Base-by-base conservation (phyloP, 306 rosid species). In the Fragaria vesca region DNA sequence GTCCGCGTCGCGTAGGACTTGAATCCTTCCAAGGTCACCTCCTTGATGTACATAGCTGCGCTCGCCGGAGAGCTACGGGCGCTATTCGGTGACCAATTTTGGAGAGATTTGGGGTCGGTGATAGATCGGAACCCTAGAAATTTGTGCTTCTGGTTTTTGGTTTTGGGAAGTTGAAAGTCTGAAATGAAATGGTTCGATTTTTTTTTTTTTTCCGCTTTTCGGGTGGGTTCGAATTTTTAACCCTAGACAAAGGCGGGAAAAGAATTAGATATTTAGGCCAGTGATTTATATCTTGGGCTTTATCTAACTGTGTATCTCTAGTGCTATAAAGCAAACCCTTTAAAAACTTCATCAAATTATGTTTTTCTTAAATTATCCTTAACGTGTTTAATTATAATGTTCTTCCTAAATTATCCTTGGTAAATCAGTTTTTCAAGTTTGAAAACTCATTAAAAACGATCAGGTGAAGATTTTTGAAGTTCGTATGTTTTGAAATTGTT, bases 1-100 rank as follows among this genome's bases (percentile, higher is more conserved):
- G 98, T 95, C 84, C 97, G 85, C 20, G 93, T 95, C 57, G 97
- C 98, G 77, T 92, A 95, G 8, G 98, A 95, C 82, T 95, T 95
- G 90, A 95, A 95, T n/a, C 98, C 98, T 78, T 95, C 98, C 77
- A 95, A 73, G 88, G 96, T 91, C 9, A 92, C 30, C 77, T 95
- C 98, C 84, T 95, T 91, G 84, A 95, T 82, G 87, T 89, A 72
- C 98, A 95, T 95, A 0, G 20, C 65, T 52, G 2, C 9, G 4
- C 3, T 52, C 60, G 60, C 30, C 62, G 62, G 61, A 55, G 10
- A 20, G 60, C 0, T 54, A 2, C 3, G 12, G 60, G 0, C 28
- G 9, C 28, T n/a, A n/a, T 2, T 55, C 1, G 62, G 28, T 11
- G 62, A 0, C 28, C 62, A 7, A n/a, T 55, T 55, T 55, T 55